phyloP scores from a whole-genome alignment of 2,329 filamentous ascomycete genomes.

The Fusarium chaquense region DNA sequence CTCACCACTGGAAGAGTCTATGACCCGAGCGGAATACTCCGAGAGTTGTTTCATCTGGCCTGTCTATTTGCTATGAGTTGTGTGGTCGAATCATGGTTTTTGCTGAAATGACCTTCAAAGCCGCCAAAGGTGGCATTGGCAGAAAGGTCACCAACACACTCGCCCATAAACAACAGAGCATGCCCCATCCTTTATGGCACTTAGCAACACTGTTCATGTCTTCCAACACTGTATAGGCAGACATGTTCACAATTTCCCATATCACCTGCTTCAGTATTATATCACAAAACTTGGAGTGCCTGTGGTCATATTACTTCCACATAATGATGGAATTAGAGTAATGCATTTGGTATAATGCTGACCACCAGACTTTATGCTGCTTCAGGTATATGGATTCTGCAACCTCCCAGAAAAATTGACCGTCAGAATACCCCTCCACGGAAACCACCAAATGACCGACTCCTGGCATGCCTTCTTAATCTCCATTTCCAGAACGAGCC shows the following conservation, averaged over 20 bases:
- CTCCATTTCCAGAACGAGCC: slow-evolving; percentile 37
- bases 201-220: not conserved
- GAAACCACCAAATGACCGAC: slow-evolving; percentile 24
- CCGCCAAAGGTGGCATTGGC: not conserved
- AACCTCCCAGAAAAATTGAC: slow-evolving; percentile 4
- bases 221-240: not conserved
- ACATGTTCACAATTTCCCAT: not conserved
- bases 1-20: not conserved
- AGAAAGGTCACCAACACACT: not conserved
- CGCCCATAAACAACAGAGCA: not conserved
- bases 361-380: slow-evolving; percentile 15
- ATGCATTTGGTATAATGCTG: slow-evolving; percentile 27
- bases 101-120: not conserved
- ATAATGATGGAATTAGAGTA: slow-evolving; percentile 15
- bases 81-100: not conserved
- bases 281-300: not conserved
- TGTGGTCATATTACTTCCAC: not conserved
- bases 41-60: not conserved
- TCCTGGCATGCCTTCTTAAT: slow-evolving; percentile 31
- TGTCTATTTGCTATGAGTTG: not conserved
- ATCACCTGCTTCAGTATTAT: not conserved
- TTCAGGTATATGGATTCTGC: slow-evolving; percentile 7
- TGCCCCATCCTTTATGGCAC: not conserved
- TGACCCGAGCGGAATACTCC: no score
- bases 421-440: slow-evolving; percentile 23